Evolutionary conservation across 495 filamentous ascomycete species (phyloP).

Genomic region (Pyrenopolyporus hunteri): DNA sequence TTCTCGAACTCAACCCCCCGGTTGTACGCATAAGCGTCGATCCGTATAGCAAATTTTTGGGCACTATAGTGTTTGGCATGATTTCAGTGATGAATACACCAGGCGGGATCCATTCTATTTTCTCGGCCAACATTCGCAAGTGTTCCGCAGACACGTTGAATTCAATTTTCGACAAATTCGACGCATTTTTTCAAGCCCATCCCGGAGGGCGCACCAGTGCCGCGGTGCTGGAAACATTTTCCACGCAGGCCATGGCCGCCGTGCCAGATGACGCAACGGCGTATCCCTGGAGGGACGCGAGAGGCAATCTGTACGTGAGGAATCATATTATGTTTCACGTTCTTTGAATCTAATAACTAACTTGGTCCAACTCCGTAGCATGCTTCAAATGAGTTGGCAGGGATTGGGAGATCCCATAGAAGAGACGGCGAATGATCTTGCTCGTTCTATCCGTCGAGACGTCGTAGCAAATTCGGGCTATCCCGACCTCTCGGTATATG

Average conservation of each 20-base stretch:
- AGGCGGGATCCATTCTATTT: background rate
- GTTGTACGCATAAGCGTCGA: constrained; percentile 10
- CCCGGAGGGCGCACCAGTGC: constrained; percentile 14
- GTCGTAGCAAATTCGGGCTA: constrained; percentile 36
- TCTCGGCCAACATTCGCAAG: constrained; percentile 9
- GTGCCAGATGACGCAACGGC: constrained; percentile 39
- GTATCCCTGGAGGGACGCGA: constrained; percentile 45
- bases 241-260: constrained; percentile 38
- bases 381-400: constrained; percentile 7
- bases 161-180: constrained; percentile 31
- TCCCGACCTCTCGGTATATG: constrained; percentile 39
- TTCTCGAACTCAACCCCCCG: constrained; percentile 31
- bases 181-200: constrained; percentile 24
- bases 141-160: constrained; percentile 23
- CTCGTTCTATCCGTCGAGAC: constrained; percentile 16
- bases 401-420: constrained; percentile 1
- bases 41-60: constrained; percentile 1
- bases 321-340: background rate
- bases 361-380: background rate
- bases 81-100: background rate
- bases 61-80: background rate
- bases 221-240: constrained; percentile 38
- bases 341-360: too few relatives aligned
- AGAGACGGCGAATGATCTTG: constrained; percentile 2
- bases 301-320: constrained; percentile 40